Conservation (phyloP, 768 basidiomycete genomes). For the Trichaptum fuscoviolaceum region DNA sequence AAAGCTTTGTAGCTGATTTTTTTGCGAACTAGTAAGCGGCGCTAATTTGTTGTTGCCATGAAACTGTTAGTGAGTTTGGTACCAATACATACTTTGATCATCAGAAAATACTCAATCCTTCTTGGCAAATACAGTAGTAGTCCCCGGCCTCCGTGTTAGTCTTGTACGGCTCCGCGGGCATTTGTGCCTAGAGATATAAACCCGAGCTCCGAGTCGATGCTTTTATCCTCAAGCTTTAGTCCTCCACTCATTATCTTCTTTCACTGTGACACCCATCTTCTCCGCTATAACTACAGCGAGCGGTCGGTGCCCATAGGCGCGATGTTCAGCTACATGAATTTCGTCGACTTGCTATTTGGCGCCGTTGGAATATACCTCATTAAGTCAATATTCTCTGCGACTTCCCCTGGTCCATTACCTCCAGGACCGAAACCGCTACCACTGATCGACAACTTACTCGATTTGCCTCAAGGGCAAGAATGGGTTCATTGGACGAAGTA, state of each 20-base stretch:
- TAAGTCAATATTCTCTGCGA: background rate
- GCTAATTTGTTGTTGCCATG: too few species aligned
- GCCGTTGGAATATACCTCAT: background rate
- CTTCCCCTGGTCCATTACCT: conserved; percentile 16
- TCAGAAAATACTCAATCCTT: too few species aligned
- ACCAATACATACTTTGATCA: too few species aligned
- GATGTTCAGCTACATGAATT: background rate
- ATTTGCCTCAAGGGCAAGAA: conserved; percentile 21
- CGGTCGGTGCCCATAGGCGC: background rate
- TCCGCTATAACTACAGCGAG: background rate
- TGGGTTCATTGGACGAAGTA: conserved; percentile 9
- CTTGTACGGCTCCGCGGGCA: too few species aligned
- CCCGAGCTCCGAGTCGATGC: too few species aligned
- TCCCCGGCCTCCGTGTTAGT: too few species aligned
- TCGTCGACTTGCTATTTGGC: background rate
- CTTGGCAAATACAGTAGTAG: too few species aligned
- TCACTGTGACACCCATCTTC: background rate
- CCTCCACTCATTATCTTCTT: background rate
- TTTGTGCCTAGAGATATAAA: too few species aligned
- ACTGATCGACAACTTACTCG: conserved; percentile 22
- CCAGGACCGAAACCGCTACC: conserved; percentile 23
- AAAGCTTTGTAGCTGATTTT: too few species aligned
- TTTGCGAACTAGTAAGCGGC: too few species aligned
- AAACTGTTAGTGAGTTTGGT: too few species aligned
- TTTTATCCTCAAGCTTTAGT: background rate